Conservation (phyloP, 331 rosid species). For the Quercus tomentella region DNA sequence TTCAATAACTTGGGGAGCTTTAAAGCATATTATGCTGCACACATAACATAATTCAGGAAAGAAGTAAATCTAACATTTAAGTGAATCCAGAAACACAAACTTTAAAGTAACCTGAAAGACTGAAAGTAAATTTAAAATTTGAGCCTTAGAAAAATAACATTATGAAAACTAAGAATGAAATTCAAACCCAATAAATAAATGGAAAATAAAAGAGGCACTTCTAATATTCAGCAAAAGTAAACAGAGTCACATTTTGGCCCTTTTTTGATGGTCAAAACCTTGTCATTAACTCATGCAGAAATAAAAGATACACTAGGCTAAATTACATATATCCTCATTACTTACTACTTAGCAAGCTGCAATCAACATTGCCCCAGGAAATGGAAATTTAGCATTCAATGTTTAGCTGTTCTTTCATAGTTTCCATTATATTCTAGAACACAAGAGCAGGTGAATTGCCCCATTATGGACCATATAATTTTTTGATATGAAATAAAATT, state of each 20-base stretch:
- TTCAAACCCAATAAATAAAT: not conserved
- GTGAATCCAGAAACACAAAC: constrained; percentile 8
- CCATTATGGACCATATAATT: not conserved
- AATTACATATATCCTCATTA: not conserved
- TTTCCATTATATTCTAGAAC: not conserved
- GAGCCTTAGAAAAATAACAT: constrained; percentile 3
- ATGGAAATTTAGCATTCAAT: not conserved
- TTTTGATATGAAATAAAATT: not conserved
- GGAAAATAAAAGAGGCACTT: not conserved
- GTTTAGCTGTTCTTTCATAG: not conserved
- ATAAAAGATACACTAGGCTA: not conserved
- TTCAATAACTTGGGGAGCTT: not conserved
- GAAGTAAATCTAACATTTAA: not conserved
- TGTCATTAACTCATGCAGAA: not conserved
- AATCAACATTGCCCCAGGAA: not conserved
- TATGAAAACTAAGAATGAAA: constrained; percentile 3
- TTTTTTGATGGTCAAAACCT: not conserved
- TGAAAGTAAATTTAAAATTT: constrained; percentile 7
- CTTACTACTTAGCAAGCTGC: not conserved
- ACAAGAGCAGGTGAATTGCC: not conserved
- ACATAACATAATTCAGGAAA: constrained; percentile 7
- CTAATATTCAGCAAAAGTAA: not conserved
- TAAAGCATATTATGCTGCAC: constrained; percentile 18
- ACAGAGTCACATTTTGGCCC: not conserved
- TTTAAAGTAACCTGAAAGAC: constrained; percentile 7